phyloP scores from a whole-genome alignment of 2,329 filamentous ascomycete species.

The Ascochyta lentis region DNA sequence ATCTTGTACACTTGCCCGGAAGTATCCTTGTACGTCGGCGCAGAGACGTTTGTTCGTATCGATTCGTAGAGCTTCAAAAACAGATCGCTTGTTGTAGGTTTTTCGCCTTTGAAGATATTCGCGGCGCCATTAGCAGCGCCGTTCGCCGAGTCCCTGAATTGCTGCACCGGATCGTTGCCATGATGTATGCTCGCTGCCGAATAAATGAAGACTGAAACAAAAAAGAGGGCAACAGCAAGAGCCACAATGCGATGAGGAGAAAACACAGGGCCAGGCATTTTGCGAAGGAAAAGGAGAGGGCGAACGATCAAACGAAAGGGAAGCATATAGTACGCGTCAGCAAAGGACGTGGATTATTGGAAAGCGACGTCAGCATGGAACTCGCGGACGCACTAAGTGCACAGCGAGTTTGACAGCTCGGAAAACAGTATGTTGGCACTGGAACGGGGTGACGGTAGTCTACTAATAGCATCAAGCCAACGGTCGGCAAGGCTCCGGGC shows the following conservation, averaged over 20 bases:
- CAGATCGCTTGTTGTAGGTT: conserved; percentile 13
- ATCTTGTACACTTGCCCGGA: conserved; percentile 18
- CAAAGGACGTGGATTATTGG: background rate
- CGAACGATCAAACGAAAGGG: background rate
- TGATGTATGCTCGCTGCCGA: conserved; percentile 18
- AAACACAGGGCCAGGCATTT: conserved; percentile 4
- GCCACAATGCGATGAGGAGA: conserved; percentile 6
- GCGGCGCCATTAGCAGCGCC: conserved; percentile 13
- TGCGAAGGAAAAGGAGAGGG: background rate
- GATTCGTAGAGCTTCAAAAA: conserved; percentile 20
- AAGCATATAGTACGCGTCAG: background rate
- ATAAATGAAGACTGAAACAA: conserved; percentile 20
- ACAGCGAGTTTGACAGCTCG: background rate
- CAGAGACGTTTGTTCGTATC: conserved; percentile 19
- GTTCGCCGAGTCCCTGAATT: conserved; percentile 22
- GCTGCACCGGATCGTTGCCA: conserved; percentile 16
- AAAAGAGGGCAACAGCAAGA: conserved; percentile 8
- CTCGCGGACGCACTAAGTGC: conserved; percentile 5
- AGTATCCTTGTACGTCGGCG: conserved; percentile 18
- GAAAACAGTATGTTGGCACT: conserved; percentile 2
- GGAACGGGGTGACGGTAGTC: background rate
- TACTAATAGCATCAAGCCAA: background rate
- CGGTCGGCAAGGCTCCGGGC: background rate
- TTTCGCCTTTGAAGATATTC: conserved; percentile 19
- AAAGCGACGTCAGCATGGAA: background rate